Conservation (phyloP, 1,284 basidiomycete species). For the Ustilago vetiveriae region DNA sequence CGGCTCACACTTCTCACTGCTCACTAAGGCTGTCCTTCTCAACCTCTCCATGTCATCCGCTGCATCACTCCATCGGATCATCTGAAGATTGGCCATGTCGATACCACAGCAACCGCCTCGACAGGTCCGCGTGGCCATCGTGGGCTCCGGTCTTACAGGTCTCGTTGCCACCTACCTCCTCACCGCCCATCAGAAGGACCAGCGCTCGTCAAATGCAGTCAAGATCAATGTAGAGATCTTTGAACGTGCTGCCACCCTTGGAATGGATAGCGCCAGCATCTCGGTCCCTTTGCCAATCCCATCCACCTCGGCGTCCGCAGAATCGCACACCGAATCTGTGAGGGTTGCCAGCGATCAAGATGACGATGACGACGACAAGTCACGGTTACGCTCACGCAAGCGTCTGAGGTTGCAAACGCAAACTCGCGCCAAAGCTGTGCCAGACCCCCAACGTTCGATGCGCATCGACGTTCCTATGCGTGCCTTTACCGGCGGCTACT, state of each 20-base stretch:
- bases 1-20: not conserved
- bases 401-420: constrained; percentile 4
- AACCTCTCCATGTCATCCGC: too few species aligned
- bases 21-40: not conserved
- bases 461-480: constrained; percentile 66
- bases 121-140: constrained; percentile 74
- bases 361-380: not conserved
- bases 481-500: constrained; percentile 64
- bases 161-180: constrained; percentile 88
- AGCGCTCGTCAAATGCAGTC: not conserved
- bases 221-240: constrained; percentile 48
- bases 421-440: not conserved
- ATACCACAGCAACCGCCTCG: not conserved
- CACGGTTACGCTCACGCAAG: constrained; percentile 10
- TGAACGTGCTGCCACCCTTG: constrained; percentile 53
- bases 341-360: too few species aligned
- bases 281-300: constrained; percentile 29
- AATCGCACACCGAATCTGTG: not conserved
- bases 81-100: too few species aligned
- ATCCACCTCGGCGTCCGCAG: not conserved
- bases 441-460: constrained; percentile 7
- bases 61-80: too few species aligned
- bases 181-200: constrained; percentile 69
- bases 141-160: constrained; percentile 88
- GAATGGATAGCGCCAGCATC: constrained; percentile 63